phyloP scores from a whole-genome alignment of 2,329 filamentous ascomycete genomes.

The Trichoderma endophyticum region DNA sequence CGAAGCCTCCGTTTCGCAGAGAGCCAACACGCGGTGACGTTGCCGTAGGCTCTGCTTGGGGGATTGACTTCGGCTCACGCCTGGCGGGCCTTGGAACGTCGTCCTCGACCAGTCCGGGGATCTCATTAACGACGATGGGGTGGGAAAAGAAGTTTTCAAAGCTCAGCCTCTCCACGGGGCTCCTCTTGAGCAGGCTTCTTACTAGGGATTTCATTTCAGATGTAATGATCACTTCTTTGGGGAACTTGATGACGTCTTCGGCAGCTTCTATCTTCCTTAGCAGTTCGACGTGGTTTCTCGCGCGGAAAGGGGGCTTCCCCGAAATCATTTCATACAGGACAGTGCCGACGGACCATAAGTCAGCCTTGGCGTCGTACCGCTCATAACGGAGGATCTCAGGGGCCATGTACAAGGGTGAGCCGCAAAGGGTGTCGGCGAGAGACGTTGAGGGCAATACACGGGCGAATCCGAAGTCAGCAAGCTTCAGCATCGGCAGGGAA shows the following conservation, averaged over 20 bases:
- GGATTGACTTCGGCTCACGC: slow-evolving; percentile 36
- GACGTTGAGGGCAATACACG: slow-evolving; percentile 86
- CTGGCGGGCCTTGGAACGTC: slow-evolving; percentile 53
- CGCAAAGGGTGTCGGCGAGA: slow-evolving; percentile 91
- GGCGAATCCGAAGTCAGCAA: slow-evolving; percentile 98
- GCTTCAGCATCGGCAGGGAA: slow-evolving; percentile 91
- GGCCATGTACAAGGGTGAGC: slow-evolving; percentile 97
- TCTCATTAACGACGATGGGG: slow-evolving; percentile 67
- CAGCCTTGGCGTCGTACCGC: slow-evolving; percentile 94
- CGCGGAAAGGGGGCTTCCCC: slow-evolving; percentile 85
- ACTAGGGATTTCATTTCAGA: slow-evolving; percentile 78
- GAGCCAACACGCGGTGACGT: slow-evolving; percentile 27
- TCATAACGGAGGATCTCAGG: slow-evolving; percentile 96
- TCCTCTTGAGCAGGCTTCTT: slow-evolving; percentile 76
- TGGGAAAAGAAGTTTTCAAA: slow-evolving; percentile 85
- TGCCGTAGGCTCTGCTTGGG: slow-evolving; percentile 30
- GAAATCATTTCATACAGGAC: slow-evolving; percentile 95
- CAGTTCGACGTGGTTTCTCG: slow-evolving; percentile 90
- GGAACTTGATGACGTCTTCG: slow-evolving; percentile 82
- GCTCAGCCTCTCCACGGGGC: slow-evolving; percentile 77
- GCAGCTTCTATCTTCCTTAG: slow-evolving; percentile 87
- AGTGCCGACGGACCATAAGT: slow-evolving; percentile 96
- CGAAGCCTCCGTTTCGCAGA: slow-evolving; percentile 39
- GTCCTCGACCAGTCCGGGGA: slow-evolving; percentile 78
- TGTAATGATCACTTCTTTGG: slow-evolving; percentile 67